phyloP scores from a whole-genome alignment of 2,329 filamentous ascomycete genomes.

The Botryosphaeria agaves region DNA sequence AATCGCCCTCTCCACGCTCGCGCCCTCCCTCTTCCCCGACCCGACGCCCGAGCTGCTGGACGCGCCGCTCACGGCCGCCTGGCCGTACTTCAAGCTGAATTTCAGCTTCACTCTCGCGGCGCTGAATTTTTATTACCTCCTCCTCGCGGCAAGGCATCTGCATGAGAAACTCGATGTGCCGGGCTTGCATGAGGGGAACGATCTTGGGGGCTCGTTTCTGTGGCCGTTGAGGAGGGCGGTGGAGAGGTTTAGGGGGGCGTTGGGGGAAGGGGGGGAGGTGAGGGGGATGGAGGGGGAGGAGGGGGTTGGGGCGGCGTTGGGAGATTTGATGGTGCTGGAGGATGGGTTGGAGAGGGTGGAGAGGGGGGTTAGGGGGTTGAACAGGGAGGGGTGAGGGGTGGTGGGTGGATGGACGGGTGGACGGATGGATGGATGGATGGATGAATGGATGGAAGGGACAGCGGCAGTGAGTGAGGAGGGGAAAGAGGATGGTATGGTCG shows the following conservation, averaged over 20 bases:
- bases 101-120: conserved; percentile 36
- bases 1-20: conserved; percentile 27
- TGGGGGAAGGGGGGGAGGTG: conserved; percentile 18
- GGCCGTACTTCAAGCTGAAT: conserved; percentile 31
- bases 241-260: conserved; percentile 16
- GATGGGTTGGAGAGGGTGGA: conserved; percentile 15
- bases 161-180: conserved; percentile 28
- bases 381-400: conserved; percentile 4
- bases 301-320: conserved; percentile 14
- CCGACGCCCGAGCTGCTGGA: conserved; percentile 23
- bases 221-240: conserved; percentile 22
- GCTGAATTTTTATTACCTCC: conserved; percentile 41
- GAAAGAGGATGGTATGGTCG: no score
- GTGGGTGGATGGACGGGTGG: no score
- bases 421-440: no score
- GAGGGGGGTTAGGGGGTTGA: conserved; percentile 11
- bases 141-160: conserved; percentile 31
- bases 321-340: conserved; percentile 11
- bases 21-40: conserved; percentile 34
- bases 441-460: no score
- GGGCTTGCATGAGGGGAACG: conserved; percentile 20
- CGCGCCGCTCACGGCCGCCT: conserved; percentile 18
- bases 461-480: no score
- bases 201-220: conserved; percentile 24
- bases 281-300: conserved; percentile 17